Evolutionary conservation across 176 grass and related monocot species (phyloP).

Genomic region (Rhynchospora breviuscula): DNA sequence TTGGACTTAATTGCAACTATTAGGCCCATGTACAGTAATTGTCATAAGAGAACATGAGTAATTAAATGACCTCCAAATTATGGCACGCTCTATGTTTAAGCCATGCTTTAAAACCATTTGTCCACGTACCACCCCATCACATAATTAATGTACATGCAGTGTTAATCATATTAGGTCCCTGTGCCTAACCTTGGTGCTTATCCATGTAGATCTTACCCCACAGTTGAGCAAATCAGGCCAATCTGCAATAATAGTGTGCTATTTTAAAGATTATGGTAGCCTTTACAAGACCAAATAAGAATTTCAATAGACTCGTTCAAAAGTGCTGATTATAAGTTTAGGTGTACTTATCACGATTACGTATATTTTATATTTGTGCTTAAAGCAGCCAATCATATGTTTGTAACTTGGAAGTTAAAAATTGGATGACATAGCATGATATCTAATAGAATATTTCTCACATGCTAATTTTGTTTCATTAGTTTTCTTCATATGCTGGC

Average conservation of each 20-base stretch:
- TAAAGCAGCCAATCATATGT: slow-evolving; percentile 13
- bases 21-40: too few relatives aligned
- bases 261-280: neutral
- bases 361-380: neutral
- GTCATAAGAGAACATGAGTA: neutral
- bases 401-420: neutral
- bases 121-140: neutral
- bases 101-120: neutral
- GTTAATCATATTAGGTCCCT: slow-evolving; percentile 11
- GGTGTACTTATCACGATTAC: slow-evolving; percentile 12
- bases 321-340: slow-evolving; percentile 5
- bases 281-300: neutral
- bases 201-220: neutral
- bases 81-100: neutral
- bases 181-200: neutral
- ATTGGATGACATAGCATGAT: neutral
- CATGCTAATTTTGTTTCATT: neutral
- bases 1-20: too few relatives aligned
- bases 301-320: slow-evolving; percentile 8
- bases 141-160: neutral
- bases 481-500: neutral
- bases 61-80: neutral
- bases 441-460: neutral
- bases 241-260: neutral
- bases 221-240: neutral